A percentile compares a stretch with the other conserved stretches of the same genome.
Evolutionary conservation across 306 rosid species (phyloP).

Genomic region (Cicer pinnatifidum): DNA sequence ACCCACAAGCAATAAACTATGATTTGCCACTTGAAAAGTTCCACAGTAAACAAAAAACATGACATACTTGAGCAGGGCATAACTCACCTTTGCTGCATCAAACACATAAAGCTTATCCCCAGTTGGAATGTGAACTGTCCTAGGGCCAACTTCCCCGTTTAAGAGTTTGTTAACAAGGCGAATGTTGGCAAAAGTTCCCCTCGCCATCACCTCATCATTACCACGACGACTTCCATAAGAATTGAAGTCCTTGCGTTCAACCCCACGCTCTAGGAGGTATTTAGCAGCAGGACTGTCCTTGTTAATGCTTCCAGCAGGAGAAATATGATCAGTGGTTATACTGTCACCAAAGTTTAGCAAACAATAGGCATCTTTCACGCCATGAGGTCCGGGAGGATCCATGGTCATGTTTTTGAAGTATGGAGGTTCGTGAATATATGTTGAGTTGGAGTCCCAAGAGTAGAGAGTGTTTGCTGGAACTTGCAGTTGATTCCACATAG

Average conservation of each 20-base stretch:
- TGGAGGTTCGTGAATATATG: conserved; percentile 94
- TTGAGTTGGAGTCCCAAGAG: conserved; percentile 87
- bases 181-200: conserved; percentile 95
- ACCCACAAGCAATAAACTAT: neutral
- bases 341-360: conserved; percentile 89
- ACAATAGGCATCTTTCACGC: conserved; percentile 93
- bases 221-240: conserved; percentile 96
- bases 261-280: conserved; percentile 79
- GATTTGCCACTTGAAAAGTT: conserved; percentile 6
- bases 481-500: conserved; percentile 77
- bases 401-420: conserved; percentile 87
- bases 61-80: conserved; percentile 34
- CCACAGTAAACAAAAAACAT: neutral
- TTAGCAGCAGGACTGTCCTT: conserved; percentile 96
- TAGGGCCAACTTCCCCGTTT: conserved; percentile 90
- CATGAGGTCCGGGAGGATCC: conserved; percentile 84
- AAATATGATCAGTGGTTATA: conserved; percentile 94
- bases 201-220: conserved; percentile 94
- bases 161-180: conserved; percentile 90
- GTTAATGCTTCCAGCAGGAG: conserved; percentile 93
- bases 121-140: conserved; percentile 79
- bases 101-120: conserved; percentile 82
- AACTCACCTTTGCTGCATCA: conserved; percentile 82
- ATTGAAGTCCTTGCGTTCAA: conserved; percentile 86
- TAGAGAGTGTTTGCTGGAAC: conserved; percentile 69